These are phyloP conservation scores for Helianthus annuus DNA, from an alignment of 129 eudicot species.

Conservation along the genomic window HanXRQr2.0-SUNRISE NC_035434.2:107419813-107420312, in stretches of 20 bases:
- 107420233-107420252: constrained; percentile 72
- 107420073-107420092: neutral
- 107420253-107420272: constrained; percentile 82
- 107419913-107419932: constrained; percentile 78
- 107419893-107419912: constrained; percentile 47
- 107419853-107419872: neutral
- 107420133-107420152: neutral
- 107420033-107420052: constrained; percentile 73
- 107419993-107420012: constrained; percentile 87
- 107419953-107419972: constrained; percentile 84
- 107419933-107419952: constrained; percentile 70
- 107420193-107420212: constrained; percentile 57
- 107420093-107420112: neutral
- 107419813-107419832: neutral
- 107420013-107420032: constrained; percentile 93
- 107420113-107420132: neutral
- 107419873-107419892: neutral
- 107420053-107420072: constrained; percentile 57
- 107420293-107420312: constrained; percentile 84
- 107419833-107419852: neutral
- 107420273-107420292: constrained; percentile 83
- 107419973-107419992: constrained; percentile 86
- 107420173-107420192: constrained; percentile 68
- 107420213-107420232: constrained; percentile 68
- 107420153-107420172: constrained; percentile 74